phyloP scores from a whole-genome alignment of 1,284 basidiomycete genomes.

The Heterobasidion irregulare region DNA sequence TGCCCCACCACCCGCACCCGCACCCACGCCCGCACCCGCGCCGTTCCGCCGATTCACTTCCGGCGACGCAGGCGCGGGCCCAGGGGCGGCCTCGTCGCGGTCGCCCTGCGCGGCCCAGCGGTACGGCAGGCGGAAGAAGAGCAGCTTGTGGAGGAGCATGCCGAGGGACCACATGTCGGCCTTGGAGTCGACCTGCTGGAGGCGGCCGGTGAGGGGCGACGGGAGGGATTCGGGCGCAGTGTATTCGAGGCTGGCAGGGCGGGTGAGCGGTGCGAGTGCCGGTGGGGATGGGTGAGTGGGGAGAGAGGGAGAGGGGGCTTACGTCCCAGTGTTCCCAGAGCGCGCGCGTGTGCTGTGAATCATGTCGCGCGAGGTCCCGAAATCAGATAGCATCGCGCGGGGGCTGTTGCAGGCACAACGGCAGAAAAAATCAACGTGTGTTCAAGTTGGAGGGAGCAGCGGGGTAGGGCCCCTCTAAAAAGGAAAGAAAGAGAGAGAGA shows the following conservation, averaged over 20 bases:
- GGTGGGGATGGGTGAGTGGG: too few relatives aligned
- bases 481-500: too few relatives aligned
- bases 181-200: constrained; percentile 76
- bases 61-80: too few relatives aligned
- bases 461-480: too few relatives aligned
- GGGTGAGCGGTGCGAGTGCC: background rate
- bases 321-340: constrained; percentile 91
- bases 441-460: too few relatives aligned
- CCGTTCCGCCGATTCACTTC: background rate
- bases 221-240: constrained; percentile 83
- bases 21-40: too few relatives aligned
- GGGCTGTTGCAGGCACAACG: constrained; percentile 36
- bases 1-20: constrained; percentile 5
- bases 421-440: background rate
- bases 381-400: constrained; percentile 87
- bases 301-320: constrained; percentile 31
- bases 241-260: constrained; percentile 58
- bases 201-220: constrained; percentile 53
- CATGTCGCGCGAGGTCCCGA: constrained; percentile 90
- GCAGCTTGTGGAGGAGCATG: constrained; percentile 86
- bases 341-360: constrained; percentile 57
- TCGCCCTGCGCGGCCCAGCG: constrained; percentile 50
- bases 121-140: constrained; percentile 85
- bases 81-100: constrained; percentile 13
- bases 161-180: constrained; percentile 87